These are phyloP conservation scores for Vachellia collinsii DNA, from an alignment of 306 rosid genomes.

Conservation along the genomic window DNA sequence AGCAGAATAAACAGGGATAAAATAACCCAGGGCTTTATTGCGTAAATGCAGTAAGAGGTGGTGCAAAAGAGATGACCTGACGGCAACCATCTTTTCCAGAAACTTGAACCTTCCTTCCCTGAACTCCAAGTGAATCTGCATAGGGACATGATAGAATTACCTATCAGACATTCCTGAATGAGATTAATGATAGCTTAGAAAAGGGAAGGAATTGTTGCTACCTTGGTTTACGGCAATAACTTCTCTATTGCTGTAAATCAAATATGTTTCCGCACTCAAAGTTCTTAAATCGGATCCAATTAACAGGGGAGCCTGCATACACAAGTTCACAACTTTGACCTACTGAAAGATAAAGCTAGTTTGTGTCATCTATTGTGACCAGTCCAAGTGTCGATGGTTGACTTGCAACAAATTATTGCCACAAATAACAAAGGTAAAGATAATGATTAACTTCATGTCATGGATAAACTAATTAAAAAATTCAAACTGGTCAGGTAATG, in stretches of 20 bases:
- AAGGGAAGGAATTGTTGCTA: conserved; percentile 31
- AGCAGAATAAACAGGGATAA: neutral
- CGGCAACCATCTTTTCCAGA: conserved; percentile 66
- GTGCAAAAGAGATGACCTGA: conserved; percentile 60
- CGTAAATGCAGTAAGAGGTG: conserved; percentile 25
- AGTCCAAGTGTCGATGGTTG: conserved; percentile 32
- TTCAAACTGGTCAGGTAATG: neutral
- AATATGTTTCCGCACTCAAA: conserved; percentile 69
- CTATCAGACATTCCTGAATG: conserved; percentile 19
- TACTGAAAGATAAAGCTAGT: conserved; percentile 22
- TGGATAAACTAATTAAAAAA: conserved; percentile 19
- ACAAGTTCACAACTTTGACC: conserved; percentile 34
- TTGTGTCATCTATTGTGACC: neutral
- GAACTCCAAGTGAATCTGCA: conserved; percentile 89
- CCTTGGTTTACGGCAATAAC: conserved; percentile 95
- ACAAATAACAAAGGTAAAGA: neutral
- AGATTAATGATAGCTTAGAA: conserved; percentile 15
- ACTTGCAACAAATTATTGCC: conserved; percentile 19
- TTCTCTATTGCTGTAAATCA: conserved; percentile 76
- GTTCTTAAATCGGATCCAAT: conserved; percentile 86
- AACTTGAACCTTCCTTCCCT: conserved; percentile 80
- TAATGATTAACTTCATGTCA: conserved; percentile 11
- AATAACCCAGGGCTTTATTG: neutral
- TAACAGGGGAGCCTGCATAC: conserved; percentile 90
- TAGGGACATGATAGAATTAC: conserved; percentile 26